A percentile compares a stretch with the other conserved stretches of the same genome.
phyloP scores from a whole-genome alignment of 1,284 basidiomycete species.

The Uromyces viciae-fabae region DNA sequence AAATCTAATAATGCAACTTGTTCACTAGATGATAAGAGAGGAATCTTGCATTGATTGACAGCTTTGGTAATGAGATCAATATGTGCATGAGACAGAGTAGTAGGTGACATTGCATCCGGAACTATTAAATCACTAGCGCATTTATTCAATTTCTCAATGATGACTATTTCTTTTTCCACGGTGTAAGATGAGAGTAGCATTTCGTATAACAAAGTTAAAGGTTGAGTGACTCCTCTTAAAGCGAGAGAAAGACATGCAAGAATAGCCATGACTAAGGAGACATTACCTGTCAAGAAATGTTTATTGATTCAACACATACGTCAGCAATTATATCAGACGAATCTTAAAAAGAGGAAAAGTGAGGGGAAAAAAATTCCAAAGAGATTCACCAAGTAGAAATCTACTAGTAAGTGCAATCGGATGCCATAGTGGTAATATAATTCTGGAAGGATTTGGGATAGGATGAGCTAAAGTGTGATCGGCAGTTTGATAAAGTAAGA shows the following conservation, averaged over 20 bases:
- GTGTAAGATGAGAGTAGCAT: background rate
- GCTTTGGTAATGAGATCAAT: conserved; percentile 6
- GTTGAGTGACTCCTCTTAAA: background rate
- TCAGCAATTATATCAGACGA: no score
- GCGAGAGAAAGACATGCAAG: conserved; percentile 24
- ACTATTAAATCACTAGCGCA: background rate
- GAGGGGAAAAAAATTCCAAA: background rate
- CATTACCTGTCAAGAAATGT: background rate
- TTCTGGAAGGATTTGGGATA: background rate
- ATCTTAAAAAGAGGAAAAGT: no score
- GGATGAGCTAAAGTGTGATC: background rate
- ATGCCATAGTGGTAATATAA: conserved; percentile 24
- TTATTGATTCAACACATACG: no score
- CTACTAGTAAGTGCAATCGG: conserved; percentile 3
- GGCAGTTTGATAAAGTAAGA: conserved; percentile 5
- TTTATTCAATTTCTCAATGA: background rate
- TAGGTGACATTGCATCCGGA: background rate
- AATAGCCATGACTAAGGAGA: background rate
- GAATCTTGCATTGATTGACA: conserved; percentile 1
- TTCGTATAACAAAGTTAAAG: background rate
- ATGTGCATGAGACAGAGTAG: conserved; percentile 12
- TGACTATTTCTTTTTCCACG: background rate
- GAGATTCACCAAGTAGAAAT: conserved; percentile 14
- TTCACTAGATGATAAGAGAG: conserved; percentile 16
- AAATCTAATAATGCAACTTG: conserved; percentile 1